Conservation (phyloP, 2,329 filamentous ascomycete genomes). For the Lachnellula suecica region DNA sequence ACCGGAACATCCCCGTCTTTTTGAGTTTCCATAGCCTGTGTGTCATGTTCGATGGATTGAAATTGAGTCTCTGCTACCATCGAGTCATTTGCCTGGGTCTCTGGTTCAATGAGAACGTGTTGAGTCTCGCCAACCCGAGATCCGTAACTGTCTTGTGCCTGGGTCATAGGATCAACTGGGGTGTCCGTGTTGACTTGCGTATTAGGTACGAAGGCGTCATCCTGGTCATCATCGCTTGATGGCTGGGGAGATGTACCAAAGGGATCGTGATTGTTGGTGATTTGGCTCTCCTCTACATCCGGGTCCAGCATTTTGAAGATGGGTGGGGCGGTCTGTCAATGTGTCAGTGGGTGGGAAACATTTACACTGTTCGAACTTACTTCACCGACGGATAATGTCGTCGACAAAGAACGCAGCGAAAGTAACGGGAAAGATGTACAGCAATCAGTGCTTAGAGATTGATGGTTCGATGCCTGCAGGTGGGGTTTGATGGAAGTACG, state of each 20-base stretch:
- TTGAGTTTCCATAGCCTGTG: conserved; percentile 7
- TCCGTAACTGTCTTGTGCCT: conserved; percentile 4
- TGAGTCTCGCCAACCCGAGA: conserved; percentile 24
- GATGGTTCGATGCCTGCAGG: no score
- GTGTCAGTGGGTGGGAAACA: neutral
- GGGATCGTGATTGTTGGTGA: neutral
- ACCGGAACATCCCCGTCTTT: neutral
- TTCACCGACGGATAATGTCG: no score
- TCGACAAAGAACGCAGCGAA: neutral
- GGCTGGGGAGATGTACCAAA: no score
- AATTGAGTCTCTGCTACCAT: conserved; percentile 7
- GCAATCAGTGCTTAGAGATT: neutral
- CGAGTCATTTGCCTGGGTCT: conserved; percentile 16
- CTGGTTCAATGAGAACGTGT: conserved; percentile 19
- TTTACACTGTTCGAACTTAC: neutral
- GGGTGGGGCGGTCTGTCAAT: neutral
- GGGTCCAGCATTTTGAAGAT: conserved; percentile 1
- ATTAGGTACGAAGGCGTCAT: neutral
- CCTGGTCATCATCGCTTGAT: neutral
- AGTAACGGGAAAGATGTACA: neutral
- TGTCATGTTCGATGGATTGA: conserved; percentile 5
- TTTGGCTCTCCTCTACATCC: conserved; percentile 12
- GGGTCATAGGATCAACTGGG: neutral
- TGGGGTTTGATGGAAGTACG: no score
- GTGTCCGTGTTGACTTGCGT: neutral